Conservation (phyloP, 192 early-diverging fungal genomes). For the Oehlia diaphana region DNA sequence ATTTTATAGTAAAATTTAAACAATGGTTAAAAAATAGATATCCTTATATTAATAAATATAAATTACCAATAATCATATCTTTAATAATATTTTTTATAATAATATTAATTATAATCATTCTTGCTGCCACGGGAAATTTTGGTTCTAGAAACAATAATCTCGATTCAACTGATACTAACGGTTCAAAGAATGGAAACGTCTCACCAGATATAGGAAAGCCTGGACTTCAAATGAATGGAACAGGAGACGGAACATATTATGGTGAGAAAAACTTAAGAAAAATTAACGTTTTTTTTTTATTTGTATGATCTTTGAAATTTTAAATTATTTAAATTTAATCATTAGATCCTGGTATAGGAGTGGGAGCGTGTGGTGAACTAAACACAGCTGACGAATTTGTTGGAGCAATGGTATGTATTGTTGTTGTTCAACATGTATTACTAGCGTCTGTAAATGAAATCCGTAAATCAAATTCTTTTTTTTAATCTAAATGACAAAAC, state of each 20-base stretch:
- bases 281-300: background rate
- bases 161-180: too few relatives aligned
- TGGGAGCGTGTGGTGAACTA: constrained; percentile 1
- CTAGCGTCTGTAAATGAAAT: background rate
- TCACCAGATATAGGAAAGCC: background rate
- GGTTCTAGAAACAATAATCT: background rate
- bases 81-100: background rate
- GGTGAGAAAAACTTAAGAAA: background rate
- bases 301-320: background rate
- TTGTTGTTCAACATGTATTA: too few relatives aligned
- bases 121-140: background rate
- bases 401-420: constrained; percentile 18
- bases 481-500: background rate
- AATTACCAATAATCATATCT: background rate
- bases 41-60: background rate
- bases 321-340: background rate
- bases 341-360: constrained; percentile 3
- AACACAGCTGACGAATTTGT: background rate
- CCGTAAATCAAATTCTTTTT: background rate
- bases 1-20: background rate
- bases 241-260: constrained; percentile 3
- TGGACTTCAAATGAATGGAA: constrained; percentile 2
- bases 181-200: too few relatives aligned
- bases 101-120: constrained; percentile 6
- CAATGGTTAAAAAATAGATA: constrained; percentile 10